Conservation (phyloP, 768 basidiomycete species). For the Pisolithus sp. region DNA sequence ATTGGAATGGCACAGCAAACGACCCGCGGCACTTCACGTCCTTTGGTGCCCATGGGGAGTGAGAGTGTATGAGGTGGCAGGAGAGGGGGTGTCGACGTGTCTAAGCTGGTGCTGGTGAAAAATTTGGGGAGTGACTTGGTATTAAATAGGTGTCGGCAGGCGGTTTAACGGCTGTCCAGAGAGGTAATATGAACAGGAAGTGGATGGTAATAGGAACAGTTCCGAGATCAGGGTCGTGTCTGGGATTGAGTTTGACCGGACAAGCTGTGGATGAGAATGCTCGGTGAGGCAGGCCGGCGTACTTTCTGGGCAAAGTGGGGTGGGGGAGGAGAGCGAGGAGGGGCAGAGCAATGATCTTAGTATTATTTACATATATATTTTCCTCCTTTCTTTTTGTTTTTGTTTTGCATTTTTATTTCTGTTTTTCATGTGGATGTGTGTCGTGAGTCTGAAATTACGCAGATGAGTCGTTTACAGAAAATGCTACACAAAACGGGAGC, state of each 20-base stretch:
- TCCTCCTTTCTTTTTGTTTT: conserved; percentile 2
- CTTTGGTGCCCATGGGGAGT: conserved; percentile 52
- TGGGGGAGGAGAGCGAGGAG: conserved; percentile 6
- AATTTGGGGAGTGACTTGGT: not conserved
- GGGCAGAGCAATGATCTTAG: too few species aligned
- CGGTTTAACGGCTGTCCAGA: not conserved
- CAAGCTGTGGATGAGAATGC: not conserved
- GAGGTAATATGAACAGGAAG: not conserved
- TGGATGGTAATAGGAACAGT: not conserved
- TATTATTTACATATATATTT: too few species aligned
- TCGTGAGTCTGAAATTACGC: conserved; percentile 35
- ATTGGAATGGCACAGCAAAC: conserved; percentile 91
- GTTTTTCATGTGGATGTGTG: conserved; percentile 22
- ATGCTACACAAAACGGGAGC: conserved; percentile 16
- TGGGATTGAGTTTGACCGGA: conserved; percentile 1
- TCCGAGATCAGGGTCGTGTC: not conserved
- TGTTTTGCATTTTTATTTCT: conserved; percentile 8
- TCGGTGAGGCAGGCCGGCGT: not conserved
- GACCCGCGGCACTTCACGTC: conserved; percentile 73
- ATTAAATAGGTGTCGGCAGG: conserved; percentile 1
- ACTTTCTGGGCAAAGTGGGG: not conserved
- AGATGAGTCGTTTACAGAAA: conserved; percentile 9
- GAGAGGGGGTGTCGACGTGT: not conserved
- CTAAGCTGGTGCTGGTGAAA: not conserved
- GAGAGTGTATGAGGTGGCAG: conserved; percentile 1